These are phyloP conservation scores for Cryphonectria nitschkei DNA, from an alignment of 2,329 filamentous ascomycete genomes.

Conservation along the genomic window DNA sequence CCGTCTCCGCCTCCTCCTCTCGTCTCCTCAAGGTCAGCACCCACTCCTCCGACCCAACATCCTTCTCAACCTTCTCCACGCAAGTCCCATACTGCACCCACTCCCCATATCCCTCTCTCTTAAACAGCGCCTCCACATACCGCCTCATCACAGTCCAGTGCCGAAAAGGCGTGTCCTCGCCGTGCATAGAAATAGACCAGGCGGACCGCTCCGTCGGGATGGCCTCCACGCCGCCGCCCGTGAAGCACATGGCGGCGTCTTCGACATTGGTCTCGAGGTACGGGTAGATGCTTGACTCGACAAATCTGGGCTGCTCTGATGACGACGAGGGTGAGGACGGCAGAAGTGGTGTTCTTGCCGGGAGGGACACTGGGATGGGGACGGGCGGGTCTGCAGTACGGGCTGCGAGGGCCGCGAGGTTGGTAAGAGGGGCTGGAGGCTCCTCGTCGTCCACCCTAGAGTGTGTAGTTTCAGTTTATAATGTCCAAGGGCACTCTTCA, in stretches of 20 bases:
- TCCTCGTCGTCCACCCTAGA: constrained; percentile 47
- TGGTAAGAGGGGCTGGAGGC: constrained; percentile 45
- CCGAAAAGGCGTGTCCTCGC: constrained; percentile 62
- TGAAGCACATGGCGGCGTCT: constrained; percentile 62
- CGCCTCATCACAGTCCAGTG: constrained; percentile 60
- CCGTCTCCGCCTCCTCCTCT: constrained; percentile 28
- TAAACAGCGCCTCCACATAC: constrained; percentile 57
- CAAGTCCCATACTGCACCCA: constrained; percentile 61
- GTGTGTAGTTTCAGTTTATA: background rate
- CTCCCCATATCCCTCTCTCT: constrained; percentile 56
- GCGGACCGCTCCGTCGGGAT: constrained; percentile 49
- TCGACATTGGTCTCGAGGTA: constrained; percentile 63
- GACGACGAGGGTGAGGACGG: constrained; percentile 34
- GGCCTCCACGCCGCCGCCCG: constrained; percentile 45
- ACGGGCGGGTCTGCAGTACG: constrained; percentile 55
- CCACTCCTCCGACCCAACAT: constrained; percentile 49
- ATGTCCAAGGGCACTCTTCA: too few relatives aligned
- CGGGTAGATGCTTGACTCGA: constrained; percentile 58
- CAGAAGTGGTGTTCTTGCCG: constrained; percentile 44
- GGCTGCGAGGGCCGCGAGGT: constrained; percentile 50
- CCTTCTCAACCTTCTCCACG: constrained; percentile 61
- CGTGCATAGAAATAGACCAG: constrained; percentile 52
- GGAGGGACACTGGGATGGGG: constrained; percentile 50
- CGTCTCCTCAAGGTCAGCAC: constrained; percentile 53
- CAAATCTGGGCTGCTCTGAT: constrained; percentile 49